Base-by-base conservation (phyloP, 192 early-diverging fungal genomes). In the Rhizophlyctis rosea region DNA sequence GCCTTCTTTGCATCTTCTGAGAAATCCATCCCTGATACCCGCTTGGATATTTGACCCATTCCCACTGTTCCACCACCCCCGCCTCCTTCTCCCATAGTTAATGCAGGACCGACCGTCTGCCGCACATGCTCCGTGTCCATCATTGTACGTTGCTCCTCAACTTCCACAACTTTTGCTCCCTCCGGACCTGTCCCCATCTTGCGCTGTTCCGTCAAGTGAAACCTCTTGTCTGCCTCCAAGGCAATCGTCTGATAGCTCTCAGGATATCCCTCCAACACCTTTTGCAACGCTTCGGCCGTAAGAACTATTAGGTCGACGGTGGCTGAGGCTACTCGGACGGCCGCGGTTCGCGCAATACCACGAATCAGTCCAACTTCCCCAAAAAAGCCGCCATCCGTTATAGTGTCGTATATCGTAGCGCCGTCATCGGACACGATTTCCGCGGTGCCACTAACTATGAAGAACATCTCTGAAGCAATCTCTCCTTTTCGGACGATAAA, bases 401-500 rank as follows among this genome's bases (percentile, higher is more conserved):
- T 68, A 14, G 34, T 27, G 47, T 83, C 81, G 64, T 80, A 81
- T n/a, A 81, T 69, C 25, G 57, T 58, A 9, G 11, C 25, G 2
- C 69, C 68, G 53, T 84, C 74, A 1, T 84, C 82, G 13, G 78
- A 70, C 4, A 84, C 69, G 7, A 83, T 75, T 61, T 84, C 72
- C 21, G 78, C 81, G 32, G 18, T 36, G 18, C 81, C 81, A 24
- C 60, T 48, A 14, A 83, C 78, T 47, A 83, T 67, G 52, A 83
- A 81, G 61, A 65, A 81, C 80, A 82, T 82, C 35, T 78, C 76
- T 29, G 56, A 50, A 1, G 81, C 61, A 4, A 55, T 62, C 16
- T 80, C 81, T 2, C 81, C 81, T 51, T 78, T 68, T 34, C 62
- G 52, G 36, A 84, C 65, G 44, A 83, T 68, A 32, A 81, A 55